Evolutionary conservation across 2,329 filamentous ascomycete genomes (phyloP).

Genomic region (Leptodontidium sp.): DNA sequence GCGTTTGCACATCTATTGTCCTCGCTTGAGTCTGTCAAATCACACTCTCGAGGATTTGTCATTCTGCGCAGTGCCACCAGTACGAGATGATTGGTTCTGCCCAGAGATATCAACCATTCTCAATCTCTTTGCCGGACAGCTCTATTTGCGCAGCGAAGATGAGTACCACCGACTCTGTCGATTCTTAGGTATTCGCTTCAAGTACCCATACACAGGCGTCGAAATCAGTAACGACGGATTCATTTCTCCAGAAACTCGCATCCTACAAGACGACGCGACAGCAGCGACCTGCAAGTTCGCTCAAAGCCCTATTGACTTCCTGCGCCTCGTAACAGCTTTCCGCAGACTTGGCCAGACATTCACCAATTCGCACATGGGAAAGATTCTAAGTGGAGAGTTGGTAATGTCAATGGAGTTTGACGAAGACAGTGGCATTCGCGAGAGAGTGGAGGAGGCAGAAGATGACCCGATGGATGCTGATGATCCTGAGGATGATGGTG

Average conservation of each 20-base stretch:
- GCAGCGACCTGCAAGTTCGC: constrained; percentile 44
- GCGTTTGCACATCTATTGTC: constrained; percentile 59
- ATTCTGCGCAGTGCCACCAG: constrained; percentile 52
- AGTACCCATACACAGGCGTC: constrained; percentile 23
- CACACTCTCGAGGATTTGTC: constrained; percentile 55
- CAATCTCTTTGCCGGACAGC: constrained; percentile 72
- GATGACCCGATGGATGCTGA: constrained; percentile 28
- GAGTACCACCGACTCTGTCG: constrained; percentile 63
- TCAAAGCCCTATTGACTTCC: constrained; percentile 52
- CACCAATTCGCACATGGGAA: constrained; percentile 55
- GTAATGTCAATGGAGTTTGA: constrained; percentile 35
- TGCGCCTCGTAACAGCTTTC: constrained; percentile 49
- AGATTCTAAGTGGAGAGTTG: constrained; percentile 49
- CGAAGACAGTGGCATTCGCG: not conserved
- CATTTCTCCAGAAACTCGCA: constrained; percentile 34
- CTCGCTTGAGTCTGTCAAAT: constrained; percentile 52
- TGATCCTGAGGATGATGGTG: constrained; percentile 9
- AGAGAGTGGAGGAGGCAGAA: constrained; percentile 14
- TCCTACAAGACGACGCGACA: constrained; percentile 22
- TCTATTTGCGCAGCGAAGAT: constrained; percentile 63
- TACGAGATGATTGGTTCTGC: constrained; percentile 34
- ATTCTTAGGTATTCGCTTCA: constrained; percentile 58
- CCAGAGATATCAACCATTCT: constrained; percentile 53
- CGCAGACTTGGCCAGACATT: constrained; percentile 50
- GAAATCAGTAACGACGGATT: constrained; percentile 48